Base-by-base conservation (phyloP, 768 basidiomycete species). In the Cystofilobasidium macerans region DNA sequence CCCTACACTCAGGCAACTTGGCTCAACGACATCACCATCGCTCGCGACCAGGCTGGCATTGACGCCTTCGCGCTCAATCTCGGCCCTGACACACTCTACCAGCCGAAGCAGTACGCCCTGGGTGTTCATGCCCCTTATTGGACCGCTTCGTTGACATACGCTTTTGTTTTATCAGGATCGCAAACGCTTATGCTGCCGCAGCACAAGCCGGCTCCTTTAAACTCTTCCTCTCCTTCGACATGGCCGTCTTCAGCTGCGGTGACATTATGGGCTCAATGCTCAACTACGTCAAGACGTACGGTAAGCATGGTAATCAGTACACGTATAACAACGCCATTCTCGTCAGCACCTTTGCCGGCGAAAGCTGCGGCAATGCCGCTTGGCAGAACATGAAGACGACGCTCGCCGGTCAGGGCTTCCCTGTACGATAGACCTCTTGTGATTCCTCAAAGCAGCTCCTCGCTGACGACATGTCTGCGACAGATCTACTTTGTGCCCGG, bases 291-390 rank as follows among this genome's bases (percentile, higher is more conserved):
- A 77, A 77, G 18, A 78, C 78, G 38, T 83, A 84, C 69, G 73
- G 80, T 0, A 71, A 75, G 24, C 83, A 85, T 71, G 80, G 85
- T 0, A 85, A 83, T 69, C 84, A 87, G 69, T 74, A 86, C 54
- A 75, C 77, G 70, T 78, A 82, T 63, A 75, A 82, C 57, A 77
- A 77, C 13, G 81, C 81, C 71, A 80, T 82, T 9, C 79, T 88
- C 47, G 82, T 85, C 12, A 86, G 86, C 1, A 85, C 85, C 3
- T 89, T 88, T 73, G 76, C 85, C 0, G 88, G 87, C 24, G 84
- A 87, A 71, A 72, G 76, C 11, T 89, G 87, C 32, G 67, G 67
- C 38, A 57, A 68, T 26, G 26, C 43, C 2, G 61, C 62, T 26
- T 68, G 67, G 67, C 28, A 26, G 14, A 62, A 63, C 28, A 20